A percentile compares a stretch with the other conserved stretches of the same genome.
phyloP scores from a whole-genome alignment of 257 asterid genomes.

The Catharanthus roseus region DNA sequence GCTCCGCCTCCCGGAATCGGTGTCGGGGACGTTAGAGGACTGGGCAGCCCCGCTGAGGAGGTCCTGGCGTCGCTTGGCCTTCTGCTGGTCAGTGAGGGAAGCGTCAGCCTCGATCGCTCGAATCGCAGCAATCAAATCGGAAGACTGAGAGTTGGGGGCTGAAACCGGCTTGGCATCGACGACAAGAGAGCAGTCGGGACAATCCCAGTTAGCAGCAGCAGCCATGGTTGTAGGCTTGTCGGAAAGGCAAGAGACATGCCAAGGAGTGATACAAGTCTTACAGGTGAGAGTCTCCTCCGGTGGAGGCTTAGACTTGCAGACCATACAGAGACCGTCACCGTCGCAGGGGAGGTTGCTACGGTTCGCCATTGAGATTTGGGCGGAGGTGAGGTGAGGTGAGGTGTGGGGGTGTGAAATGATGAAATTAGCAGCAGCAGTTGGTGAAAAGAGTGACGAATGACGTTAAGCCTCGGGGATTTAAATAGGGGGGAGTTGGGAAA shows the following conservation, averaged over 20 bases:
- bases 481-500: not conserved
- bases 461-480: slow-evolving; percentile 1
- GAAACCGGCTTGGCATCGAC: slow-evolving; percentile 26
- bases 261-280: slow-evolving; percentile 71
- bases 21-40: slow-evolving; percentile 6
- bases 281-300: slow-evolving; percentile 52
- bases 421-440: not conserved
- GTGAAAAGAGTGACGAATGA: slow-evolving; percentile 4
- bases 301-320: slow-evolving; percentile 47
- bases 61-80: slow-evolving; percentile 77
- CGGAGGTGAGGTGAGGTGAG: not conserved
- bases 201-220: slow-evolving; percentile 57
- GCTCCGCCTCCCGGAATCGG: slow-evolving; percentile 17
- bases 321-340: slow-evolving; percentile 85
- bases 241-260: slow-evolving; percentile 77
- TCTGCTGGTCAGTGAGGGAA: slow-evolving; percentile 57
- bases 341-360: slow-evolving; percentile 70
- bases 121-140: slow-evolving; percentile 53
- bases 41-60: slow-evolving; percentile 44
- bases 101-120: slow-evolving; percentile 63
- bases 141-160: slow-evolving; percentile 15
- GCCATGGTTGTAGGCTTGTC: slow-evolving; percentile 39
- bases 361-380: slow-evolving; percentile 40
- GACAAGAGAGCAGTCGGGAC: slow-evolving; percentile 62
- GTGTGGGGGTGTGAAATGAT: too few relatives aligned